Evolutionary conservation across 2,329 filamentous ascomycete species (phyloP), one percentile per base, ranked within the genome.

Genomic region (Aspergillus thermomutatus): DNA sequence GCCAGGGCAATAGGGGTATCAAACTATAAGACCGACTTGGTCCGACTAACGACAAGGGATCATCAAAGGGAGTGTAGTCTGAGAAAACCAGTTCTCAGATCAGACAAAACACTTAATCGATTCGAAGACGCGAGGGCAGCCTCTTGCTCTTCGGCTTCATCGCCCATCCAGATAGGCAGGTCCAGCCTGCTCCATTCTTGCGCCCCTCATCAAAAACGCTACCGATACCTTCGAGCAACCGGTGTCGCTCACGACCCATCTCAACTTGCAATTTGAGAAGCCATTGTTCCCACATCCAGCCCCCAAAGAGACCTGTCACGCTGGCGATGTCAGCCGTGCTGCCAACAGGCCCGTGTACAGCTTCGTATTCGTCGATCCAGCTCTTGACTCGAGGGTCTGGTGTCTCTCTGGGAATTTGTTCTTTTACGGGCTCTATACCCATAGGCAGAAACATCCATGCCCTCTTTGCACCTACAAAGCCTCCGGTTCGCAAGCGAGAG

Each of bases 281-380:
- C 94, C 94, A 99, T 72, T 91, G 89, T 82, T 99, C 94, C 93
- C 92, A 99, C 72, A 87, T 87, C 87, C 92, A 94, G 26, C 89
- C 87, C 4, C 91, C 94, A 0, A 93, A 85, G 43, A 97, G 77
- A 21, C 92, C 92, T 11, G 90, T 89, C 62, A 96, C 80, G 65
- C 84, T 86, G 1, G 90, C 90, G 14, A 87, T 84, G 69, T 87
- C 84, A 50, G 87, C 84, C 0, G 89, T 91, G 66, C 83, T 89
- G 7, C 89, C 89, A n/a, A 80, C 69, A 1, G 78, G 77, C 1
- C 78, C 78, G 19, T 77, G 76, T 6, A 79, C 78, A 19, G 87
- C 86, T 60, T 90, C 86, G 63, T 85, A 79, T 62, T 82, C 80
- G 49, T 71, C 67, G 46, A 72, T 67, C 49, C 66, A 66, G 52